Base-by-base conservation (phyloP, 2,329 filamentous ascomycete genomes). In the Colletotrichum sp. region DNA sequence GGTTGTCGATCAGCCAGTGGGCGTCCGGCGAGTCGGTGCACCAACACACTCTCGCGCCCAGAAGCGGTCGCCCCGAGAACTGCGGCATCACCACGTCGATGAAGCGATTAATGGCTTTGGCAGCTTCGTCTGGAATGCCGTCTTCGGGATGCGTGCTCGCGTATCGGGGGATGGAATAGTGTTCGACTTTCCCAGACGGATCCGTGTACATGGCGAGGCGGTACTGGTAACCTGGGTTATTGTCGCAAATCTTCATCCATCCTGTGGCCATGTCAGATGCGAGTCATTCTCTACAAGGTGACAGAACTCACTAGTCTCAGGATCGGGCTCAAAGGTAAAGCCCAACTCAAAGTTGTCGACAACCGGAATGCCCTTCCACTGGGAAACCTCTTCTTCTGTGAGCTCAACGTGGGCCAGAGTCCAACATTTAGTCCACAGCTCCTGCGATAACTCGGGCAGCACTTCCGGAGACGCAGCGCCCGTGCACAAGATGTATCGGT, bases 1-100 rank as follows among this genome's bases (percentile, higher is more conserved):
- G 78, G 18, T 71, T 71, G 55, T 84, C 82, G 13, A 84, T 79
- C 2, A 84, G 78, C 32, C 80, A 84, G 71, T 84, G 82, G 66
- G 83, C 82, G 60, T 84, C 82, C 8, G 80, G 82, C 0, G 82
- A 81, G 32, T 84, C 82, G 0, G 82, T 83, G 57, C 83, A 84
- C 82, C 82, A 83, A 67, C 82, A 83, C 18, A 81, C 77, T 16
- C 74, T 70, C 7, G 79, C 75, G 12, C 79, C 77, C 1, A 81
- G 63, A 9, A 80, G 78, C 6, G 79, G 80, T 2, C 78, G 76
- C n/a, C 76, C 78, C 0, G 78, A 76, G 61, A 81, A 81, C 21
- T 80, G 78, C 1, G 80, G 79, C 71, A 80, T 80, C 8, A 80
- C 75, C 9, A 77, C 69, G 34, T 75, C 71, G 59, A 78, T 69